Conservation (phyloP, 1,284 basidiomycete genomes). For the Rhodotorula mucilaginosa region DNA sequence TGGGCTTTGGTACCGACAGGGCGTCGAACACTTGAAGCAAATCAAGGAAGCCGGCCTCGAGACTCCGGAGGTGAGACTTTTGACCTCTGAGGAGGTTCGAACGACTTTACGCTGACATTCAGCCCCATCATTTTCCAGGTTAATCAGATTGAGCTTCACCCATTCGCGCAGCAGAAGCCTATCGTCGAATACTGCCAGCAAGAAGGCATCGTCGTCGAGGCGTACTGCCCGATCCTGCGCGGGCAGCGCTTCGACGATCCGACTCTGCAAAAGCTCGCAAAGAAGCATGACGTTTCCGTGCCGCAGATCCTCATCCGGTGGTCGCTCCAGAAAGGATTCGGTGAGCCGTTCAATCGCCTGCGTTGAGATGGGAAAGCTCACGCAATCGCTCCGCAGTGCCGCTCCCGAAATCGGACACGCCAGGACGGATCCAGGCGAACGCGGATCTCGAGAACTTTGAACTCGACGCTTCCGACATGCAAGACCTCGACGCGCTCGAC, state of each 20-base stretch:
- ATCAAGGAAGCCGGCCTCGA: slow-evolving; percentile 62
- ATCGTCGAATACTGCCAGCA: slow-evolving; percentile 73
- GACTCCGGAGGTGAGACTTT: slow-evolving; percentile 61
- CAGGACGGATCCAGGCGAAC: slow-evolving; percentile 67
- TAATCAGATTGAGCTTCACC: slow-evolving; percentile 71
- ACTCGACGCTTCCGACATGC: slow-evolving; percentile 63
- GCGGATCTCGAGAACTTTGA: slow-evolving; percentile 68
- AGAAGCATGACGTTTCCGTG: slow-evolving; percentile 63
- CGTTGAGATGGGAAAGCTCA: not conserved
- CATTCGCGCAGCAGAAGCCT: slow-evolving; percentile 73
- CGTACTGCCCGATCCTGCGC: slow-evolving; percentile 68
- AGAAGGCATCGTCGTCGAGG: slow-evolving; percentile 69
- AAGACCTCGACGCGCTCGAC: slow-evolving; percentile 62
- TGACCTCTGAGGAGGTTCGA: too few species aligned
- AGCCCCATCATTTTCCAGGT: too few species aligned
- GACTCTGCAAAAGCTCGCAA: slow-evolving; percentile 57
- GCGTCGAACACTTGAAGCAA: slow-evolving; percentile 71
- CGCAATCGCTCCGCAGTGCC: slow-evolving; percentile 52
- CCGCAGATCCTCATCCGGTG: slow-evolving; percentile 77
- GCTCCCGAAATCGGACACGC: slow-evolving; percentile 71
- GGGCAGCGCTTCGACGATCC: slow-evolving; percentile 60
- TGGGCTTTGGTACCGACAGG: slow-evolving; percentile 22
- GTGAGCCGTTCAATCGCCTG: slow-evolving; percentile 51
- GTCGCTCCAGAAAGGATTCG: slow-evolving; percentile 69
- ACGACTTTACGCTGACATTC: too few species aligned